Evolutionary conservation across 768 basidiomycete genomes (phyloP).

Genomic region (Rhizopogon sp.): DNA sequence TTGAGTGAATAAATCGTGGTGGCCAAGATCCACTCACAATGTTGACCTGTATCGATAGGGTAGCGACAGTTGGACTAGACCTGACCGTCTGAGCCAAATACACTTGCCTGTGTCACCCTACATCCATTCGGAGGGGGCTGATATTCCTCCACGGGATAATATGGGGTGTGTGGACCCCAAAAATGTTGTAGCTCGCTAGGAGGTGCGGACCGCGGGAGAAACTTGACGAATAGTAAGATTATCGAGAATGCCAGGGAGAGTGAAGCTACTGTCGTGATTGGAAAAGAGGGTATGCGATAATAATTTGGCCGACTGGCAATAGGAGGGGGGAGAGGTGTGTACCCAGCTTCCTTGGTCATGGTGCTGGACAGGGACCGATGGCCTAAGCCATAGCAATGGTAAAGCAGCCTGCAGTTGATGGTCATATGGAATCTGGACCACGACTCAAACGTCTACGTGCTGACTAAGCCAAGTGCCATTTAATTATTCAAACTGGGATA

Average conservation of each 20-base stretch:
- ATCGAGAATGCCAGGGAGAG: not conserved
- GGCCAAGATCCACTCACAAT: constrained; percentile 15
- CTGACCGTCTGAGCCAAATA: too few species aligned
- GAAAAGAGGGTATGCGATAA: not conserved
- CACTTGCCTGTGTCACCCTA: not conserved
- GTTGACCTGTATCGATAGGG: constrained; percentile 16
- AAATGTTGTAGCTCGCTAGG: not conserved
- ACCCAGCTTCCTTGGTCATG: too few species aligned
- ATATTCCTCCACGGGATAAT: not conserved
- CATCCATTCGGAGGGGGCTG: not conserved
- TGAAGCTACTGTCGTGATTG: not conserved
- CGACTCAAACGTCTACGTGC: too few species aligned
- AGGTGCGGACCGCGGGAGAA: not conserved
- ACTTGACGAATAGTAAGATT: not conserved
- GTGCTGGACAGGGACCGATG: too few species aligned
- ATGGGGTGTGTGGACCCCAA: not conserved
- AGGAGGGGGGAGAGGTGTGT: not conserved
- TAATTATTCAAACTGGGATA: too few species aligned
- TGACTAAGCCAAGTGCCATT: too few species aligned
- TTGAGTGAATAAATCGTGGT: constrained; percentile 1
- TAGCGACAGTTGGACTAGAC: not conserved
- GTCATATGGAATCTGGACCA: too few species aligned
- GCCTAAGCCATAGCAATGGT: too few species aligned
- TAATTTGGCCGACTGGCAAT: not conserved
- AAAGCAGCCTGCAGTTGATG: too few species aligned